Evolutionary conservation across 1,139 yeast genomes (phyloP).

Genomic region (Magnusiomyces tetraspermus): DNA sequence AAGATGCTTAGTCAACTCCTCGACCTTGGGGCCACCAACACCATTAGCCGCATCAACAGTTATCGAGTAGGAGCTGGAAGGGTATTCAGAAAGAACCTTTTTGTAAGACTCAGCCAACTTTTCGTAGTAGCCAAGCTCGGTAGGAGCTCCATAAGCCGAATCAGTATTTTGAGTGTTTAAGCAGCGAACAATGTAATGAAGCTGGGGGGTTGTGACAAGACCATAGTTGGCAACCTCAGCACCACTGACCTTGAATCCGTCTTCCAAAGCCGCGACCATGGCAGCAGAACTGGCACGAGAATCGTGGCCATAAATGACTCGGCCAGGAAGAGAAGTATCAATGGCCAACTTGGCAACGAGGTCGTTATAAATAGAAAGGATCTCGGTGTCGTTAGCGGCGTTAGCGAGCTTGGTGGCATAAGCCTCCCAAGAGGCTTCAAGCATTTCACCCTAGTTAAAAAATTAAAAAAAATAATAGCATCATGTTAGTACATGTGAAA

Average conservation of each 20-base stretch:
- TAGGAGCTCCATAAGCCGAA: constrained; percentile 48
- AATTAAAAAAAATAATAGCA: not conserved
- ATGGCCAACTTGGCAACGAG: constrained; percentile 35
- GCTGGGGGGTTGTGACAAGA: constrained; percentile 82
- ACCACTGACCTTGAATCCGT: constrained; percentile 48
- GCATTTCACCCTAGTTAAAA: constrained; percentile 64
- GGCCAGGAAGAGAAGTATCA: constrained; percentile 35
- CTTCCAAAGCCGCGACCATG: constrained; percentile 53
- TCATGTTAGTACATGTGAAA: not conserved
- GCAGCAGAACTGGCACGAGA: constrained; percentile 63
- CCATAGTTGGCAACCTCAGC: constrained; percentile 51
- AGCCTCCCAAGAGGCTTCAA: constrained; percentile 74
- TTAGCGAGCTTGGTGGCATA: constrained; percentile 78
- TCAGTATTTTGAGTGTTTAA: constrained; percentile 44
- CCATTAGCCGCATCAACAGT: constrained; percentile 91
- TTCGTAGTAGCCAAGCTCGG: constrained; percentile 61
- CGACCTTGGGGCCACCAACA: constrained; percentile 77
- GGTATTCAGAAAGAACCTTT: constrained; percentile 30
- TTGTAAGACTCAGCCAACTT: constrained; percentile 47
- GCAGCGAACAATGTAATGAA: constrained; percentile 77
- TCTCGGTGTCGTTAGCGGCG: constrained; percentile 35
- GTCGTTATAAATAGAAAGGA: constrained; percentile 31
- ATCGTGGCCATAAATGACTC: constrained; percentile 46
- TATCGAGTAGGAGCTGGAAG: constrained; percentile 31
- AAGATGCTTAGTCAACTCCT: constrained; percentile 38